phyloP scores from a whole-genome alignment of 2,329 filamentous ascomycete genomes.

The Cryphonectria carpinicola region DNA sequence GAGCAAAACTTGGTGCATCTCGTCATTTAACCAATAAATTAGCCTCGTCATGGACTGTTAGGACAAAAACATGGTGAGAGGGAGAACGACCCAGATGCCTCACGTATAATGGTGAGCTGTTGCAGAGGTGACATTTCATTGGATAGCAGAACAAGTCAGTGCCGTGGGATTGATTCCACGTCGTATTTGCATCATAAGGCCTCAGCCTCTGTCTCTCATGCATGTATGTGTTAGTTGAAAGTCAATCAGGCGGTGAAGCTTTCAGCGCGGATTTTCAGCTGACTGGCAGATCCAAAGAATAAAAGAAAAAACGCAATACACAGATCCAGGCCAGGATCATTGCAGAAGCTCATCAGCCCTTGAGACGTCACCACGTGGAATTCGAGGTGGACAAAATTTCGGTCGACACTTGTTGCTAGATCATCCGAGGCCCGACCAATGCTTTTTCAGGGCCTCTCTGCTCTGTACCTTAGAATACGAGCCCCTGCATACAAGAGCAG shows the following conservation, averaged over 20 bases:
- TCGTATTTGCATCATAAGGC: not conserved
- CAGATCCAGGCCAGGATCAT: not conserved
- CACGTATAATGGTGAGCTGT: not conserved
- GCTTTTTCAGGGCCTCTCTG: not conserved
- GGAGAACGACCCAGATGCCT: not conserved
- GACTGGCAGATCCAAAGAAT: not conserved
- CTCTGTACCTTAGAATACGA: not conserved
- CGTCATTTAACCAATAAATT: not conserved
- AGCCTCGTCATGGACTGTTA: not conserved
- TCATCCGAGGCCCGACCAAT: not conserved
- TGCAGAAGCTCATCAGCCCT: not conserved
- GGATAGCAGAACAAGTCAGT: too few relatives aligned
- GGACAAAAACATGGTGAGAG: not conserved
- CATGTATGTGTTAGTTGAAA: not conserved
- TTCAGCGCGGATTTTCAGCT: not conserved
- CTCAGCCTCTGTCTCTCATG: not conserved
- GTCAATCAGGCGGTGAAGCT: not conserved
- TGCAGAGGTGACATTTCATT: not conserved
- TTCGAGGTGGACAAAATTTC: not conserved
- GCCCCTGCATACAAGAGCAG: not conserved
- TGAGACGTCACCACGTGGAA: not conserved
- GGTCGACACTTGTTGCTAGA: not conserved
- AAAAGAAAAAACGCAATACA: not conserved
- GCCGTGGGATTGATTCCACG: not conserved
- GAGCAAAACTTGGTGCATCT: not conserved